Evolutionary conservation across 1,284 basidiomycete genomes (phyloP).

Genomic region (Rhodotorula sp.): DNA sequence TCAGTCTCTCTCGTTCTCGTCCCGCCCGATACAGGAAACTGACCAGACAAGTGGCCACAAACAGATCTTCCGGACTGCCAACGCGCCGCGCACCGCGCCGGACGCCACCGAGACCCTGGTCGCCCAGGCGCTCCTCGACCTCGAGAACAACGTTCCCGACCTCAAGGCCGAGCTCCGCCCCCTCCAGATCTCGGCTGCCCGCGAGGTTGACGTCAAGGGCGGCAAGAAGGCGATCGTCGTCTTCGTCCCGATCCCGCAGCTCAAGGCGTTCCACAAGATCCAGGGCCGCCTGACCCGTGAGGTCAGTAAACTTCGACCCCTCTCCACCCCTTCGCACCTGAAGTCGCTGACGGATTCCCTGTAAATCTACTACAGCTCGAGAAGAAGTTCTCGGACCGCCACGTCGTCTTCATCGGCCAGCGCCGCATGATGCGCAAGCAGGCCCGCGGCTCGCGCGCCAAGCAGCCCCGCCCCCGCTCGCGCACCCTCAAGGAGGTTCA

Average conservation of each 20-base stretch:
- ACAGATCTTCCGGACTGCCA: constrained; percentile 80
- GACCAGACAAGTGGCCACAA: neutral
- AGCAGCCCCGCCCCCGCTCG: constrained; percentile 95
- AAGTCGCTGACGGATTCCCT: neutral
- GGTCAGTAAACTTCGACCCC: neutral
- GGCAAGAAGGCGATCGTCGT: constrained; percentile 99
- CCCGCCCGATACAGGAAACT: neutral
- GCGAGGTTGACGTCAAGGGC: constrained; percentile 98
- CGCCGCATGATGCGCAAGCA: constrained; percentile 98
- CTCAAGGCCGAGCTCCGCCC: constrained; percentile 93
- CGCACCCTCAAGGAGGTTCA: constrained; percentile 97
- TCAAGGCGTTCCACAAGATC: constrained; percentile 99
- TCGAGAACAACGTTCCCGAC: constrained; percentile 97
- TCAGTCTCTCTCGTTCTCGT: neutral
- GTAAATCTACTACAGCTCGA: constrained; percentile 74
- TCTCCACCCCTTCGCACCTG: neutral
- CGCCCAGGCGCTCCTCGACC: constrained; percentile 94
- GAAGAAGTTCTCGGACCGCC: constrained; percentile 99
- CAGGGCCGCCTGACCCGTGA: constrained; percentile 65
- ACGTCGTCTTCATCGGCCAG: constrained; percentile 98
- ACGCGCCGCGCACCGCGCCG: constrained; percentile 83
- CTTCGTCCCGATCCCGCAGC: constrained; percentile 95
- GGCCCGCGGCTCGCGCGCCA: constrained; percentile 83
- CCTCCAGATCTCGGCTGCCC: constrained; percentile 95
- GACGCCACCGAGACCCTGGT: constrained; percentile 90